phyloP scores from a whole-genome alignment of 352 stramenopile species.

The Phytophthora megakarya region DNA sequence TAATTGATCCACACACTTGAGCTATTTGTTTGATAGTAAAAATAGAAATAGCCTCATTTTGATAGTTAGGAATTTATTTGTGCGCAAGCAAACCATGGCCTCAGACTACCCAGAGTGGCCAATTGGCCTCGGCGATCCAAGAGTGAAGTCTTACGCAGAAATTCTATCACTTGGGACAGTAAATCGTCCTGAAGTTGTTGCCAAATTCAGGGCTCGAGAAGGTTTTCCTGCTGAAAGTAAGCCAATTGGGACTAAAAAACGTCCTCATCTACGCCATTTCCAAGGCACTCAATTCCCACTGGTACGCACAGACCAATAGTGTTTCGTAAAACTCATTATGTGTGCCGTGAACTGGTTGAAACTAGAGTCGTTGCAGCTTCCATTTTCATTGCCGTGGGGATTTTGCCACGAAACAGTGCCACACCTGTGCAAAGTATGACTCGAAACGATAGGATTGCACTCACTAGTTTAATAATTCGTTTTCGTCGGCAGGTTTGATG shows the following conservation, averaged over 20 bases:
- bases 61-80: too few species aligned
- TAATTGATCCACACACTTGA: too few species aligned
- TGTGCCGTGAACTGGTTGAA: neutral
- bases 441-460: neutral
- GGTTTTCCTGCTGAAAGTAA: constrained; percentile 10
- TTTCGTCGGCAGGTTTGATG: constrained; percentile 53
- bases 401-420: constrained; percentile 65
- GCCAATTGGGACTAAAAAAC: constrained; percentile 12
- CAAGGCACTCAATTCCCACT: constrained; percentile 25
- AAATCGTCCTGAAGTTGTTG: constrained; percentile 45
- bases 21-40: too few species aligned
- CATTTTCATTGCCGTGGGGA: constrained; percentile 51
- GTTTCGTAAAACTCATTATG: neutral
- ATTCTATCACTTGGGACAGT: constrained; percentile 4
- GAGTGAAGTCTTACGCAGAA: constrained; percentile 25
- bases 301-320: constrained; percentile 4
- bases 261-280: constrained; percentile 33
- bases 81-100: too few species aligned
- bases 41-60: too few species aligned
- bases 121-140: constrained; percentile 53
- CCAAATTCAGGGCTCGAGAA: constrained; percentile 39
- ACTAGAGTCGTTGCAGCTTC: constrained; percentile 58
- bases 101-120: constrained; percentile 69
- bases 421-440: constrained; percentile 67
- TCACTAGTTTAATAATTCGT: neutral